Evolutionary conservation across 2,329 filamentous ascomycete species (phyloP).

Genomic region (Microthyrium microscopicum): DNA sequence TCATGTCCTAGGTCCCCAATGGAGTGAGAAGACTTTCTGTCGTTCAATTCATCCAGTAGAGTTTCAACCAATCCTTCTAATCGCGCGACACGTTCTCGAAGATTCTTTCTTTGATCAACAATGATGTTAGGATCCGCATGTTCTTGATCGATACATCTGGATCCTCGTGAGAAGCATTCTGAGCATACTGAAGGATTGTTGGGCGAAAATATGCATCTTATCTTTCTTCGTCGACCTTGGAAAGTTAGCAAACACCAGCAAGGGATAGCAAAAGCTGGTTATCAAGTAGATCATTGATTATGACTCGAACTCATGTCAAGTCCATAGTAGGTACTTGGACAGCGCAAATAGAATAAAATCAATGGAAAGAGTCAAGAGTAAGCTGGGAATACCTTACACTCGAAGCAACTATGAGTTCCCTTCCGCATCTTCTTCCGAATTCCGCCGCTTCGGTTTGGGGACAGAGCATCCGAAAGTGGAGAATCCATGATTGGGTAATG

Average conservation of each 20-base stretch:
- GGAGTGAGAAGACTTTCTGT: conserved; percentile 7
- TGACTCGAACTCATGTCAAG: not conserved
- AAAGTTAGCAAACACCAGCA: too few relatives aligned
- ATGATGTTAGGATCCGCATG: conserved; percentile 22
- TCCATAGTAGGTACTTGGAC: not conserved
- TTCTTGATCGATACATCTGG: conserved; percentile 29
- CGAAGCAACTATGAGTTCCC: conserved; percentile 27
- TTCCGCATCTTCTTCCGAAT: conserved; percentile 26
- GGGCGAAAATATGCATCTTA: conserved; percentile 28
- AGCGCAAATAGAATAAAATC: not conserved
- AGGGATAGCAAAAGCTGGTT: too few relatives aligned
- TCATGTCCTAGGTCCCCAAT: conserved; percentile 5
- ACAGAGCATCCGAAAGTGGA: too few relatives aligned
- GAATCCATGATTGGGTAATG: too few relatives aligned
- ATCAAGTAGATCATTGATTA: too few relatives aligned
- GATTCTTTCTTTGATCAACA: conserved; percentile 26
- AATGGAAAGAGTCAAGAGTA: not conserved
- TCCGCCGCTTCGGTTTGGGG: too few relatives aligned
- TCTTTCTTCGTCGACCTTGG: conserved; percentile 32
- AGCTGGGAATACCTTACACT: conserved; percentile 19
- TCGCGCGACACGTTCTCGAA: conserved; percentile 25
- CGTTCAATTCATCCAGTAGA: conserved; percentile 15
- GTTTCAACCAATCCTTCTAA: conserved; percentile 24
- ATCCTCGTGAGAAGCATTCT: conserved; percentile 28
- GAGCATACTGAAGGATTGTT: conserved; percentile 25